These are phyloP conservation scores for Metarhizium album DNA, from an alignment of 2,329 filamentous ascomycete species.

Conservation along the genomic window DNA sequence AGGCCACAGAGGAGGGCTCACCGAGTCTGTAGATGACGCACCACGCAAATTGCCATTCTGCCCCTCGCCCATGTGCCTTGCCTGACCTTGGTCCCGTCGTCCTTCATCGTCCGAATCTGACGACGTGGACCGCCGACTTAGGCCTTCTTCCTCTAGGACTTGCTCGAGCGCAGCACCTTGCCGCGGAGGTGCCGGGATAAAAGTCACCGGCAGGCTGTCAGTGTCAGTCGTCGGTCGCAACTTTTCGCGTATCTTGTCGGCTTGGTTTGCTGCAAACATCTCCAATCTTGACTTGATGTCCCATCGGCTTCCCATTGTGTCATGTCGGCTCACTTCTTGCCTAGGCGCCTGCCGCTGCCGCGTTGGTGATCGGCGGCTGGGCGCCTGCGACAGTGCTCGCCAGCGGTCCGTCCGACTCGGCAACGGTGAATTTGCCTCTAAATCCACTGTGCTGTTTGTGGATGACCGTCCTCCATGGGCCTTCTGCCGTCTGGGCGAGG, in stretches of 20 bases:
- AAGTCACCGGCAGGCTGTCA: slow-evolving; percentile 44
- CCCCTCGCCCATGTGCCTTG: slow-evolving; percentile 10
- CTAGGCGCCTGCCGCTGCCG: neutral
- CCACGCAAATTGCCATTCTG: slow-evolving; percentile 8
- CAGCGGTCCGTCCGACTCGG: slow-evolving; percentile 16
- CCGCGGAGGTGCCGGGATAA: slow-evolving; percentile 52
- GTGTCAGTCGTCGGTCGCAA: slow-evolving; percentile 43
- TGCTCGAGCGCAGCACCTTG: slow-evolving; percentile 44
- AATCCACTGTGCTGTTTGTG: slow-evolving; percentile 12
- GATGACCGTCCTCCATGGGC: slow-evolving; percentile 13
- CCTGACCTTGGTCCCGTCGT: slow-evolving; percentile 8
- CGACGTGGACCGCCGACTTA: slow-evolving; percentile 3
- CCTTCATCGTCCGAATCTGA: slow-evolving; percentile 6
- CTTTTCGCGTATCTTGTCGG: slow-evolving; percentile 47
- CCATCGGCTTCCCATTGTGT: slow-evolving; percentile 31
- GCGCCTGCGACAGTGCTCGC: slow-evolving; percentile 10
- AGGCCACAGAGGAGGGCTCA: slow-evolving; percentile 30
- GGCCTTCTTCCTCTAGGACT: slow-evolving; percentile 43
- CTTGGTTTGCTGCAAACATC: slow-evolving; percentile 50
- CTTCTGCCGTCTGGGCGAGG: slow-evolving; percentile 12
- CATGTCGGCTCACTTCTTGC: slow-evolving; percentile 10
- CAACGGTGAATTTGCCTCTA: slow-evolving; percentile 17
- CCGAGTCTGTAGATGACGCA: slow-evolving; percentile 15
- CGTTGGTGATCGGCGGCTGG: neutral
- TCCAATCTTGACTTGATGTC: slow-evolving; percentile 47